Evolutionary conservation across 768 basidiomycete species (phyloP).

Genomic region (Tylopilus intermedius): DNA sequence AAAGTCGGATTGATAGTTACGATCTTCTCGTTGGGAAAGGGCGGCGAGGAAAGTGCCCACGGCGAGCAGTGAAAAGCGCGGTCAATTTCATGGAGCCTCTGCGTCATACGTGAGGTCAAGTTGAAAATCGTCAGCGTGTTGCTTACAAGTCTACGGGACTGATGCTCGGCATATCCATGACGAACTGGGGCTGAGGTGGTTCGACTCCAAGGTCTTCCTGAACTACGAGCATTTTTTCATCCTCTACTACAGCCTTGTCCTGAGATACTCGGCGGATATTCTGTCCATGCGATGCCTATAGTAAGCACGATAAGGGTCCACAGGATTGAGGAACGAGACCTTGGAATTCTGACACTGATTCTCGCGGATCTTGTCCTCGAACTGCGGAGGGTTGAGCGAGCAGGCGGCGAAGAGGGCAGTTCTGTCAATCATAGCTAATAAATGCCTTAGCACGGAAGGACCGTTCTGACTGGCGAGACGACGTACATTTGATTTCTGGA

Average conservation of each 20-base stretch:
- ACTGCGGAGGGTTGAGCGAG: conserved; percentile 87
- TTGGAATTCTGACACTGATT: conserved; percentile 94
- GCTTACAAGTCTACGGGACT: conserved; percentile 87
- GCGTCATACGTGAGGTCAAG: conserved; percentile 5
- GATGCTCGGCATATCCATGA: conserved; percentile 81
- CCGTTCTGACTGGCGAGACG: conserved; percentile 2
- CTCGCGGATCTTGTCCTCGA: conserved; percentile 97
- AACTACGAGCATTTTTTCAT: conserved; percentile 28
- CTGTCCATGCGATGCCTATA: conserved; percentile 90
- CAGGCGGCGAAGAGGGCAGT: conserved; percentile 89
- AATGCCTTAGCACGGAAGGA: conserved; percentile 6
- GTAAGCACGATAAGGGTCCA: conserved; percentile 98
- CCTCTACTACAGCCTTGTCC: conserved; percentile 39
- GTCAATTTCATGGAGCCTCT: conserved; percentile 96
- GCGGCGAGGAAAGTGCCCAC: conserved; percentile 84
- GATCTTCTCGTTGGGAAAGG: conserved; percentile 82
- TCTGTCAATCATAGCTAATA: conserved; percentile 85
- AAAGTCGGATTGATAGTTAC: conserved; percentile 98
- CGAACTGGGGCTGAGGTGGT: conserved; percentile 79
- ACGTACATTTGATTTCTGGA: conserved; percentile 84
- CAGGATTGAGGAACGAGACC: conserved; percentile 96
- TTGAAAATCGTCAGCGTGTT: not conserved
- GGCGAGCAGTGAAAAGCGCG: conserved; percentile 89
- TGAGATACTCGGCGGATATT: conserved; percentile 52
- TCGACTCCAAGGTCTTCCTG: conserved; percentile 63